phyloP scores from a whole-genome alignment of 106 monocot genomes.

The Allium cepa region DNA sequence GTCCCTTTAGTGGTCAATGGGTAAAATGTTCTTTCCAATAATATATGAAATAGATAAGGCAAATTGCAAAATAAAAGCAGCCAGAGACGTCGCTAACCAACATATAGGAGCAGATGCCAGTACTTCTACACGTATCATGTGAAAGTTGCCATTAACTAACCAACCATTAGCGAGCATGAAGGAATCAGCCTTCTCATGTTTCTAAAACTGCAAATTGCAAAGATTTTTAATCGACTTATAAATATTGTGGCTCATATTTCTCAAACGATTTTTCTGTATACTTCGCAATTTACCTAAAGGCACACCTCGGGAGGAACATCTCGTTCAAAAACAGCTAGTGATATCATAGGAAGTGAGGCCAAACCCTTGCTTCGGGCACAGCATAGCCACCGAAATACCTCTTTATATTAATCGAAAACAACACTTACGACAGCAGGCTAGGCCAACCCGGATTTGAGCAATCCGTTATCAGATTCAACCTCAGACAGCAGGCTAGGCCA shows the following conservation, averaged over 20 bases:
- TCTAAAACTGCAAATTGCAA: conserved; percentile 61
- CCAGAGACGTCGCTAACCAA: conserved; percentile 38
- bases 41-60: conserved; percentile 35
- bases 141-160: conserved; percentile 16
- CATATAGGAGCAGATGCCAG: conserved; percentile 39
- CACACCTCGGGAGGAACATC: conserved; percentile 66
- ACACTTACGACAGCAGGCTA: too few relatives aligned
- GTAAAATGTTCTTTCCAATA: conserved; percentile 27
- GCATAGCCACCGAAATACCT: too few relatives aligned
- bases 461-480: too few relatives aligned
- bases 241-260: too few relatives aligned
- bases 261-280: too few relatives aligned
- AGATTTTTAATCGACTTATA: too few relatives aligned
- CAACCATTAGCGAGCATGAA: conserved; percentile 43
- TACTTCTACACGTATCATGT: conserved; percentile 24
- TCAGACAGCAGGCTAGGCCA: too few relatives aligned
- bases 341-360: conserved; percentile 69
- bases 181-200: conserved; percentile 51
- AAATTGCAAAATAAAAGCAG: conserved; percentile 27
- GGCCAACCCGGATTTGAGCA: too few relatives aligned
- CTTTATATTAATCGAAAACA: too few relatives aligned
- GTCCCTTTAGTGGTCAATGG: neutral
- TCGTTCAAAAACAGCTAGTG: conserved; percentile 75
- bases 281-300: conserved; percentile 25
- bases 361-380: conserved; percentile 37